Conservation (phyloP, 495 filamentous ascomycete genomes). For the Chaetomidium leptoderma region DNA sequence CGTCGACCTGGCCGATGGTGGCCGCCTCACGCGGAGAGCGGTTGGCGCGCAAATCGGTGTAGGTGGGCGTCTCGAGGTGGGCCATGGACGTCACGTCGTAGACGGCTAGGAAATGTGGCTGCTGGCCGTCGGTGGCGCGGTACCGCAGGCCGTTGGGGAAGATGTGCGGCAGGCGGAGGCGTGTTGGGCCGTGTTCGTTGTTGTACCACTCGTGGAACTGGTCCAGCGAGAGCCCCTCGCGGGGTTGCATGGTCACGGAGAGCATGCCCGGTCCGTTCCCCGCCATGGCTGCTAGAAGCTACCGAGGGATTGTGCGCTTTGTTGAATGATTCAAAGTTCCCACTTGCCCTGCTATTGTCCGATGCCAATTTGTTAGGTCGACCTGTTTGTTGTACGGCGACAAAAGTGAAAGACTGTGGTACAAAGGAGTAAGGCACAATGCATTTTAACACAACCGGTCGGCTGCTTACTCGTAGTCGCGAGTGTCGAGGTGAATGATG, state of each 20-base stretch:
- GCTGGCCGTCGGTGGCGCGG: conserved; percentile 55
- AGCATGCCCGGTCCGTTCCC: conserved; percentile 54
- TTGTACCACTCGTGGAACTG: conserved; percentile 91
- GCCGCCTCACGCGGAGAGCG: conserved; percentile 68
- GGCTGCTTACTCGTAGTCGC: neutral
- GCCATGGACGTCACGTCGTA: conserved; percentile 77
- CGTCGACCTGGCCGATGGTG: conserved; percentile 69
- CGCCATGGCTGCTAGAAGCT: conserved; percentile 5
- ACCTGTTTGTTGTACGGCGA: too few species aligned
- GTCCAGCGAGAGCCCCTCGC: conserved; percentile 54
- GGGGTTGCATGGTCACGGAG: conserved; percentile 75
- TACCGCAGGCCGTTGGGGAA: conserved; percentile 73
- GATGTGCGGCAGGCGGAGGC: conserved; percentile 65
- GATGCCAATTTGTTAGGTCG: too few species aligned
- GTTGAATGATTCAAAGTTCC: too few species aligned
- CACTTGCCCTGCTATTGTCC: too few species aligned
- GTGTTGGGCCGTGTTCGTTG: conserved; percentile 77
- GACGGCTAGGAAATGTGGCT: conserved; percentile 68
- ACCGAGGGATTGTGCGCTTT: too few species aligned
- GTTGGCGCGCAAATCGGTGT: conserved; percentile 63
- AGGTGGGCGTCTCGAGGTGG: conserved; percentile 60
- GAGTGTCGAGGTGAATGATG: neutral
- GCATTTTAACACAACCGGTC: neutral
- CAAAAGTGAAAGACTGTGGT: too few species aligned
- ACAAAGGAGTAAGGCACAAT: too few species aligned